These are phyloP conservation scores for Zychaea mexicana DNA, from an alignment of 371 early-diverging fungal genomes.

Conservation along the genomic window DNA sequence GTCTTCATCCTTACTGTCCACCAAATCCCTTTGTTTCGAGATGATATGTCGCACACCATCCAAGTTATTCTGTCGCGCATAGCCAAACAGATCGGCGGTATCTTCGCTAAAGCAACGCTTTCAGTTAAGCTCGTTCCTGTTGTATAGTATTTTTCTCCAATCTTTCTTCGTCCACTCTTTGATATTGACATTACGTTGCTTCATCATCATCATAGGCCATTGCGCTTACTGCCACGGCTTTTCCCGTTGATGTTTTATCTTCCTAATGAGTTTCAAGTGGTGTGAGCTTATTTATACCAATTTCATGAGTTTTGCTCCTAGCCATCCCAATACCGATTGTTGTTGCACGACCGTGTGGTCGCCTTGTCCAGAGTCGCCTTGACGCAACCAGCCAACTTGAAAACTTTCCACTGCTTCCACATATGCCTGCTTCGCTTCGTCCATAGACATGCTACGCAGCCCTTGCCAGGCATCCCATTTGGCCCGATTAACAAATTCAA, in stretches of 20 bases:
- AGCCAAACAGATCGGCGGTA: conserved; percentile 35
- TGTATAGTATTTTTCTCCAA: not conserved
- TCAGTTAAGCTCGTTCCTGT: not conserved
- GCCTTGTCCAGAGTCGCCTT: conserved; percentile 32
- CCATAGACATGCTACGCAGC: conserved; percentile 23
- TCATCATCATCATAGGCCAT: not conserved
- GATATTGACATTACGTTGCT: not conserved
- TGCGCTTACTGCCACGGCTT: not conserved
- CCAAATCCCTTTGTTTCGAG: not conserved
- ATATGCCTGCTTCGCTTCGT: conserved; percentile 35
- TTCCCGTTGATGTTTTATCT: not conserved
- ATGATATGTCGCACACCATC: conserved; percentile 15
- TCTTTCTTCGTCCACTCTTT: not conserved
- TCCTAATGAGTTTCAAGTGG: not conserved
- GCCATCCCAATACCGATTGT: too few species aligned
- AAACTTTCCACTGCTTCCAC: conserved; percentile 36
- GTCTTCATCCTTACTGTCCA: conserved; percentile 31
- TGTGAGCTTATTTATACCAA: too few species aligned
- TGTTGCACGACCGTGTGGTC: not conserved
- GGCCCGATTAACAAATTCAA: conserved; percentile 51
- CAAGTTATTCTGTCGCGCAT: conserved; percentile 27
- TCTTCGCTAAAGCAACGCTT: conserved; percentile 16
- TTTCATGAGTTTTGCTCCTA: too few species aligned
- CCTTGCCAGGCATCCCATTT: conserved; percentile 57
- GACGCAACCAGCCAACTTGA: conserved; percentile 43